Percentiles rank a stretch among this genome's conserved stretches.
These are phyloP conservation scores for Fermentozyma sake DNA, from an alignment of 1,139 yeast species.

Conservation along the genomic window DNA sequence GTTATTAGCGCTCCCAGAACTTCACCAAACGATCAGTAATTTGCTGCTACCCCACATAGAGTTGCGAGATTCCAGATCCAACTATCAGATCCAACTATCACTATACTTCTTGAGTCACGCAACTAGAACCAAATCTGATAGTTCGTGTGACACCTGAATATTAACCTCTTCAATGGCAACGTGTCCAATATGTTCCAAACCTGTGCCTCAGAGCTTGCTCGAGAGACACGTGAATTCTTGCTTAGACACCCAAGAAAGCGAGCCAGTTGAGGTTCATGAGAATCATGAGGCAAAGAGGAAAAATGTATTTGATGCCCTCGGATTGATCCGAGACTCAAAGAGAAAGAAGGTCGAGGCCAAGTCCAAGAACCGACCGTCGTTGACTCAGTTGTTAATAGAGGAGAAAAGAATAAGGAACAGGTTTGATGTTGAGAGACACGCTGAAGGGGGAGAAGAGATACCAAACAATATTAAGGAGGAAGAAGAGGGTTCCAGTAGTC, in stretches of 20 bases:
- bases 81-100: too few species aligned
- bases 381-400: constrained; percentile 7
- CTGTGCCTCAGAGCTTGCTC: constrained; percentile 18
- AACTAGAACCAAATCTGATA: too few species aligned
- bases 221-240: constrained; percentile 42
- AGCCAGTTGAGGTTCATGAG: not conserved
- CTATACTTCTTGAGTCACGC: too few species aligned
- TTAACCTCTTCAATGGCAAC: too few species aligned
- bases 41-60: too few species aligned
- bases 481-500: too few species aligned
- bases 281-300: constrained; percentile 1
- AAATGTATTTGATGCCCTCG: constrained; percentile 27
- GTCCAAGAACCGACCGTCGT: constrained; percentile 6
- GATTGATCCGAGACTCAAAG: constrained; percentile 24
- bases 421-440: constrained; percentile 4
- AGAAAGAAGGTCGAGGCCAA: constrained; percentile 1
- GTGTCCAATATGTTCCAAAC: constrained; percentile 37
- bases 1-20: too few species aligned
- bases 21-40: too few species aligned
- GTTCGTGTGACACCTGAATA: too few species aligned
- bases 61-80: too few species aligned
- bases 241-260: constrained; percentile 21
- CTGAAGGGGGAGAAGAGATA: not conserved
- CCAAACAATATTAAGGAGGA: not conserved
- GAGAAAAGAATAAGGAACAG: constrained; percentile 4